phyloP scores from a whole-genome alignment of 805 yeast genomes.

The Kodamaea lidongshanica region DNA sequence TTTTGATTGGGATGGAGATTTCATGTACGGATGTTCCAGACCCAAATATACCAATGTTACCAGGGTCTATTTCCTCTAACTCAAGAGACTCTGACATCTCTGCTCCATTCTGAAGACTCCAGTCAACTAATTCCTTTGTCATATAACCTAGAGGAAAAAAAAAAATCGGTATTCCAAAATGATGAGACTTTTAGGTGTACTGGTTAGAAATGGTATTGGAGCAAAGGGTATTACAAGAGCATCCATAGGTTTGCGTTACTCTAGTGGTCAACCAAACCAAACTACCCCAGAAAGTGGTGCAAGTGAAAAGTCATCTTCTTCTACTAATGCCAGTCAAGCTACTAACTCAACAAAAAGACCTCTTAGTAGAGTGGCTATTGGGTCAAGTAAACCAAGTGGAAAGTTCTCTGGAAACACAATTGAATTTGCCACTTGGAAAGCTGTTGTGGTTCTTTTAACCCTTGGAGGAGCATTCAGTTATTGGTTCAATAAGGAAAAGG shows the following conservation, averaged over 20 bases:
- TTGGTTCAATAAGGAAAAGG: constrained; percentile 71
- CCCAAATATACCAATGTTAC: constrained; percentile 23
- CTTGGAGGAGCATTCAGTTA: constrained; percentile 70
- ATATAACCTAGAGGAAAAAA: too few relatives aligned
- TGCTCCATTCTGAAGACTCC: constrained; percentile 31
- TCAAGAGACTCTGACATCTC: constrained; percentile 16
- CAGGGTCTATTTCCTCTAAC: constrained; percentile 17
- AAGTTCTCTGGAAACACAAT: constrained; percentile 40
- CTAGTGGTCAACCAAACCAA: not conserved
- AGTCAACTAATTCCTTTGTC: constrained; percentile 18
- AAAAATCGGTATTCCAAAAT: too few relatives aligned
- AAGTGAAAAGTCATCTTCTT: not conserved
- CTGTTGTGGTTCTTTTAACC: constrained; percentile 56
- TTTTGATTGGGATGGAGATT: constrained; percentile 8
- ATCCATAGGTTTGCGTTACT: too few relatives aligned
- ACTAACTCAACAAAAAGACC: constrained; percentile 44
- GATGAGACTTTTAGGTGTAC: too few relatives aligned
- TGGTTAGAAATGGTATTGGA: too few relatives aligned
- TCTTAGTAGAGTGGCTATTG: constrained; percentile 73
- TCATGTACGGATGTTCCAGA: constrained; percentile 5
- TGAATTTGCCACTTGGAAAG: constrained; percentile 83
- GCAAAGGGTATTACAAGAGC: too few relatives aligned
- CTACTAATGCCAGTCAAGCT: not conserved
- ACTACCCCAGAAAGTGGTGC: not conserved
- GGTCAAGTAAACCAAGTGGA: constrained; percentile 40